A percentile compares a stretch with the other conserved stretches of the same genome.
Evolutionary conservation across 2,329 filamentous ascomycete species (phyloP).

Genomic region (Parascedosporium putredinis): DNA sequence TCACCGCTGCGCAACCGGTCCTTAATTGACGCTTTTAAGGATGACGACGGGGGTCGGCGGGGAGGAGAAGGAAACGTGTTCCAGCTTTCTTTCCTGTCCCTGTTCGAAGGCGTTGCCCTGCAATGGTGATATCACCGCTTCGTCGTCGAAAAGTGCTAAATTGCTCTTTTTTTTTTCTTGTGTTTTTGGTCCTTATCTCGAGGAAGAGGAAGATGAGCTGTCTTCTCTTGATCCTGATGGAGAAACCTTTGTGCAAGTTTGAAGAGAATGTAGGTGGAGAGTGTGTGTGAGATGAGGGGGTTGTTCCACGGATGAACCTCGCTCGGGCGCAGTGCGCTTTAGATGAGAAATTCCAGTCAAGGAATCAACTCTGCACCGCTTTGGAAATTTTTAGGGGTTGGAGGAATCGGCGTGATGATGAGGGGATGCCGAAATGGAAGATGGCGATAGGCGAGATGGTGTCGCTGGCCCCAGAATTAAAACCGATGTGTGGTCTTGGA

Average conservation of each 20-base stretch:
- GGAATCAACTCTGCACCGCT: slow-evolving; percentile 8
- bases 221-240: background rate
- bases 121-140: slow-evolving; percentile 6
- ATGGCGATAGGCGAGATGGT: background rate
- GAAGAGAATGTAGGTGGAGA: slow-evolving; percentile 1
- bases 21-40: background rate
- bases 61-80: slow-evolving; percentile 26
- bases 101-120: slow-evolving; percentile 7
- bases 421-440: too few species aligned
- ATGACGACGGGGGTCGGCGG: slow-evolving; percentile 4
- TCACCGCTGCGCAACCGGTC: background rate
- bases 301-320: slow-evolving; percentile 1
- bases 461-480: slow-evolving; percentile 11
- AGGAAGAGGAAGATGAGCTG: background rate
- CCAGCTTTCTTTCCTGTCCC: slow-evolving; percentile 22
- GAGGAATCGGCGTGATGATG: background rate
- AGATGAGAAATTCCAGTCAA: slow-evolving; percentile 6
- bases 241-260: background rate
- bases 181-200: background rate
- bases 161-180: slow-evolving; percentile 3
- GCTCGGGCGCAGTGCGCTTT: slow-evolving; percentile 5
- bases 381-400: background rate
- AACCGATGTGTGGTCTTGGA: slow-evolving; percentile 14
- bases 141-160: slow-evolving; percentile 2
- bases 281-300: slow-evolving; percentile 1